Base-by-base conservation (phyloP, 768 basidiomycete genomes). In the Boletus subcaerulescens region DNA sequence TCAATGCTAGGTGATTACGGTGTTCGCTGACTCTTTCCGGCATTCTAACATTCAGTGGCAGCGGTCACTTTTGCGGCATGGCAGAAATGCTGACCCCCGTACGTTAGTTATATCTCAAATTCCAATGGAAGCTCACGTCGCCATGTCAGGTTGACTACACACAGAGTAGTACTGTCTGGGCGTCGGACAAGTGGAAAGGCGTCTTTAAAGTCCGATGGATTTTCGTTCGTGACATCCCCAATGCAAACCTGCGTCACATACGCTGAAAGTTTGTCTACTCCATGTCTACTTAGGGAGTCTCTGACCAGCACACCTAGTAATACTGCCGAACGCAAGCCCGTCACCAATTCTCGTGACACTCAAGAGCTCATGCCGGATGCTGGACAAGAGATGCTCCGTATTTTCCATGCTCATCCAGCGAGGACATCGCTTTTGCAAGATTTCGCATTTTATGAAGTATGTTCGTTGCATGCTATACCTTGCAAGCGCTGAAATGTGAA, bases 131-230 rank as follows among this genome's bases (percentile, higher is more conserved):
- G 24, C 42, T 54, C 48, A 60, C 55, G 9, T 36, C 43, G 32
- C 33, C 52, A 41, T 49, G 15, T 39, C 53, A 87, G 81, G 90
- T 98, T 36, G 96, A 98, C 69, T 95, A 98, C 70, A 89, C 90
- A 6, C 82, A 89, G 55, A 93, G 92, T 68, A 94, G 91, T 58
- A 98, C 89, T 1, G 97, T 99, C 18, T 99, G 97, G 97, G 95
- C 95, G 1, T 95, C 95, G 33, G 95, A 98, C 73, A 99, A 99
- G 70, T 99, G 97, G 97, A 98, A 99, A 72, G 97, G 97, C 22
- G 93, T 98, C 49, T 97, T 99, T 79, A 96, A 95, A 74, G 93
- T 99, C 24, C 83, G 88, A 53, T 98, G 97, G 97, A 86, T 98
- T 59, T 98, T 93, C 68, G 94, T 99, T 53, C 86, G 93, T 53